Conservation (phyloP, 257 asterid genomes). For the Thymus quinquecostatus region DNA sequence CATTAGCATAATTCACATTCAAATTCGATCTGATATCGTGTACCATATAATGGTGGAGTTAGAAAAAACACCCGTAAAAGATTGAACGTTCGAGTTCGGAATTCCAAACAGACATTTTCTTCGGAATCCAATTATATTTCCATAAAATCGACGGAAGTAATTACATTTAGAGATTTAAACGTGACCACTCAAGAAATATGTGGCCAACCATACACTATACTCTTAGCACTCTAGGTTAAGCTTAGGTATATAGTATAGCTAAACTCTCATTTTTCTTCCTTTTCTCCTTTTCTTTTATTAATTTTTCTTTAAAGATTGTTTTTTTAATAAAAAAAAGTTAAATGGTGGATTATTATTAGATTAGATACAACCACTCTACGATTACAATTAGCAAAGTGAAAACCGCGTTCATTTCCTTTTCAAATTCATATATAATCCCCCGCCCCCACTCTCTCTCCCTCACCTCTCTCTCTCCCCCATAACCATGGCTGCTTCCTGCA, state of each 20-base stretch:
- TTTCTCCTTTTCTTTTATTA: neutral
- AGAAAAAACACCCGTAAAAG: no score
- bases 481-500: constrained; percentile 48
- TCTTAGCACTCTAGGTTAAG: constrained; percentile 24
- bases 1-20: neutral
- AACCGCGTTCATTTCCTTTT: constrained; percentile 52
- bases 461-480: constrained; percentile 3
- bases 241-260: neutral
- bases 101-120: no score
- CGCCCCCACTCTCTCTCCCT: constrained; percentile 12
- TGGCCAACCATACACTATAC: constrained; percentile 20
- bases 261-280: neutral
- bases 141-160: neutral
- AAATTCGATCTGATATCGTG: neutral
- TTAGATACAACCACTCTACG: constrained; percentile 48
- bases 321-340: neutral
- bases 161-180: neutral
- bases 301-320: no score
- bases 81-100: no score
- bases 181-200: neutral
- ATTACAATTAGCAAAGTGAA: constrained; percentile 34
- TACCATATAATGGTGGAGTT: neutral
- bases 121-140: no score
- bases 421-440: constrained; percentile 43
- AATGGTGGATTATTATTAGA: constrained; percentile 28